A percentile compares a stretch with the other conserved stretches of the same genome.
phyloP scores from a whole-genome alignment of 1,284 basidiomycete genomes.

The Pseudozyma sp. region DNA sequence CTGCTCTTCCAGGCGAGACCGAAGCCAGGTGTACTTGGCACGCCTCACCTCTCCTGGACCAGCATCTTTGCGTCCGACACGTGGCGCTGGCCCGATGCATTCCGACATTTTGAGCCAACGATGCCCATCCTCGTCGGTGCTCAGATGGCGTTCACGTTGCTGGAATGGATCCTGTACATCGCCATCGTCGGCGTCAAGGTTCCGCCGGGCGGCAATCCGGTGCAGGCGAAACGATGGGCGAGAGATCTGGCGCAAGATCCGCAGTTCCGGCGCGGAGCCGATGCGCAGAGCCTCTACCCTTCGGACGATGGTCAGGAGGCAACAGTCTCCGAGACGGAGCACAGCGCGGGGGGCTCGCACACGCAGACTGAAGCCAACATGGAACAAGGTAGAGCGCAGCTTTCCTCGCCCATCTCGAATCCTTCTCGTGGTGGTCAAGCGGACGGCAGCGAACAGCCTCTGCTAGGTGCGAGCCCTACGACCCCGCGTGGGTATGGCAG shows the following conservation, averaged over 20 bases:
- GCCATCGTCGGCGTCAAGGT: conserved; percentile 52
- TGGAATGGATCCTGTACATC: conserved; percentile 52
- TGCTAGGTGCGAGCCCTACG: conserved; percentile 19
- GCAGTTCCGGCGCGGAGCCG: conserved; percentile 31
- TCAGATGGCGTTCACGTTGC: conserved; percentile 43
- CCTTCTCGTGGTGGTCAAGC: neutral
- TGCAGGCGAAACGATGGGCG: conserved; percentile 43
- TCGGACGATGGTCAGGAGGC: conserved; percentile 23
- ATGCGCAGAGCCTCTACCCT: conserved; percentile 38
- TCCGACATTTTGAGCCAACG: conserved; percentile 28
- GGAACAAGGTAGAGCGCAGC: conserved; percentile 9
- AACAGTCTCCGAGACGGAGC: neutral
- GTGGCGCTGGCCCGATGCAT: conserved; percentile 33
- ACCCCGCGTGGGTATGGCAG: conserved; percentile 32
- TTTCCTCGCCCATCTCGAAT: conserved; percentile 22
- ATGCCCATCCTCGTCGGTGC: conserved; percentile 41
- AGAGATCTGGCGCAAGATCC: conserved; percentile 31
- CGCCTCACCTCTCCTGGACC: neutral
- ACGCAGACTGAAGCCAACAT: conserved; percentile 10
- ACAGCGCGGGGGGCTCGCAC: neutral
- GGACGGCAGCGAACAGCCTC: conserved; percentile 27
- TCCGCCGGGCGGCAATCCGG: conserved; percentile 45
- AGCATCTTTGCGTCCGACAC: conserved; percentile 1
- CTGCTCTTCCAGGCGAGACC: conserved; percentile 48
- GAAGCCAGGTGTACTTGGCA: conserved; percentile 11